Conservation (phyloP, 139 green algal species). For the Axilococcus clingmanii region DNA sequence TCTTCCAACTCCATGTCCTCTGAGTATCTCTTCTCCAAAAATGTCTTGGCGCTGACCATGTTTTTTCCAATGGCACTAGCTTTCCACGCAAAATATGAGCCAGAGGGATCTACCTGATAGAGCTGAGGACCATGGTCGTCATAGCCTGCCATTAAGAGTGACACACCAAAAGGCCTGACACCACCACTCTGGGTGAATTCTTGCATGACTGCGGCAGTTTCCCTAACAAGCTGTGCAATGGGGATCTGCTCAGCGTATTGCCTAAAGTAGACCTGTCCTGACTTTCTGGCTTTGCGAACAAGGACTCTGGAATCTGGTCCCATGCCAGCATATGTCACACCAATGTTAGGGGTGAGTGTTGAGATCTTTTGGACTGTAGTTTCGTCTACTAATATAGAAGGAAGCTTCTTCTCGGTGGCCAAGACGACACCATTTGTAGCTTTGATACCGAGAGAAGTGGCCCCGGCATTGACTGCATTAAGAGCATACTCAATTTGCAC, state of each 20-base stretch:
- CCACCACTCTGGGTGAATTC: conserved; percentile 95
- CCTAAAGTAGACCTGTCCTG: conserved; percentile 74
- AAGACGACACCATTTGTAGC: conserved; percentile 96
- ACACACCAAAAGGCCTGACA: conserved; percentile 96
- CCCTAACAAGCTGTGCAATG: conserved; percentile 90
- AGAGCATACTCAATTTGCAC: conserved; percentile 98
- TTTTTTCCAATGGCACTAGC: conserved; percentile 98
- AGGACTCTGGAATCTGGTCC: conserved; percentile 94
- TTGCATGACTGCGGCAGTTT: conserved; percentile 98
- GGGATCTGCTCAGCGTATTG: conserved; percentile 96
- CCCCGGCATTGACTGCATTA: conserved; percentile 82
- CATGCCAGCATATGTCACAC: conserved; percentile 97
- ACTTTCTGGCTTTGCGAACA: conserved; percentile 84
- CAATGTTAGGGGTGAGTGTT: conserved; percentile 83
- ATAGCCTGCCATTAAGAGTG: conserved; percentile 88
- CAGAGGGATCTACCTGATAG: conserved; percentile 95
- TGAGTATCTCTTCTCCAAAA: conserved; percentile 88
- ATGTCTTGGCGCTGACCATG: conserved; percentile 92
- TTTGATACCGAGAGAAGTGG: conserved; percentile 93
- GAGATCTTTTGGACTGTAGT: conserved; percentile 87
- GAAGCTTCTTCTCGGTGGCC: conserved; percentile 98
- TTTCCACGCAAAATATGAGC: conserved; percentile 98
- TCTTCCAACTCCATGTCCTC: conserved; percentile 99
- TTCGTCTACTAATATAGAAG: conserved; percentile 78
- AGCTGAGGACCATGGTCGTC: conserved; percentile 95